Base-by-base conservation (phyloP, 176 grass and related monocot genomes). In the Rhipidocladum racemiflorum region DNA sequence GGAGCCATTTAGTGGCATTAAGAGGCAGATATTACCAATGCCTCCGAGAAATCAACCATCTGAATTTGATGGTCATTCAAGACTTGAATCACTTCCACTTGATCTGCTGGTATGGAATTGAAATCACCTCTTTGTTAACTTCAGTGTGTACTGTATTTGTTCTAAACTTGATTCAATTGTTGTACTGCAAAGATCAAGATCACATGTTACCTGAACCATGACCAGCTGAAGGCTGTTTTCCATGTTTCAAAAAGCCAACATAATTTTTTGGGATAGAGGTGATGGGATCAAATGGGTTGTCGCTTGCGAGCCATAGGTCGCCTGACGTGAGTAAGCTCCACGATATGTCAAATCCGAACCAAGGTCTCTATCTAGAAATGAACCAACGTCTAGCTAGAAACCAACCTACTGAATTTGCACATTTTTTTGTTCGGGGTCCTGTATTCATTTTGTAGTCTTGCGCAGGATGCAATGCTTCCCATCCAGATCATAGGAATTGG, bases 401-500 rank as follows among this genome's bases (percentile, higher is more conserved):
- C 32, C 2, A 34, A 34, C 32, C 32, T 34, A 34, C 32, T 2
- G 30, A 34, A 34, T 34, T 34, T 34, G 4, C 32, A 34, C 32
- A 1, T 34, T 34, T 34, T 34, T 34, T 34, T 32, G 2, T 34
- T 34, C 4, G 32, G 32, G 32, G 32, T 34, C 32, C 32, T 34
- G 32, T 34, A 34, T 34, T 34, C 3, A 34, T 3, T 34, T 34
- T 34, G 32, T 34, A 34, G 32, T 34, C 32, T 34, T 34, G 32
- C 4, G 32, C 32, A 1, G 32, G 32, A 34, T 89, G 75, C 95
- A 9, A 87, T 97, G 87, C 95, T 97, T 74, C 95, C 95, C 80
- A 76, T 97, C 74, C 95, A 97, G 78, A 92, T 97, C 68, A 77
- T 97, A 70, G 91, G 90, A 83, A 84, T 97, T 38, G 92, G 95